Base-by-base conservation (phyloP, 2,329 filamentous ascomycete species). In the Colletotrichum viniferum region DNA sequence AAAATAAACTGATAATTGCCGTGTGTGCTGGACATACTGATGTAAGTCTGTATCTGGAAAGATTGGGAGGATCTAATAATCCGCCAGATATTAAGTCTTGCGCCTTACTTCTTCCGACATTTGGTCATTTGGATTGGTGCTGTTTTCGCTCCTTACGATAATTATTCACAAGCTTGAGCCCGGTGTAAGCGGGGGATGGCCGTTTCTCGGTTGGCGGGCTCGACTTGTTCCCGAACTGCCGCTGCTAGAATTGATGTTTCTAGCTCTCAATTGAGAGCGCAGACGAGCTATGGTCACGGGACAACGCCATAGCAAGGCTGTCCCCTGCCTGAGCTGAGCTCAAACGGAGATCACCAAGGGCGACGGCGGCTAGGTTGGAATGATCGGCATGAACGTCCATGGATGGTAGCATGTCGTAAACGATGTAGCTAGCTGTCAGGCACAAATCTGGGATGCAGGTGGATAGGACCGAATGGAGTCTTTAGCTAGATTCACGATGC, bases 321-420 rank as follows among this genome's bases (percentile, higher is more conserved):
- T 30, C 18, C n/a, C 58, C 5, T 1, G 7, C 13, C 12, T 13
- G 18, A 32, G 12, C 18, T 21, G 28, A 62, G 58, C 58, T 62
- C 14, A 62, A 62, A 21, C 10, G 18, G 30, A 34, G 18, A 21
- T 62, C 30, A 28, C 13, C 7, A 62, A 21, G 30, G n/a, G 28
- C 10, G 28, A 36, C 28, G 4, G 58, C 38, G 38, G 36, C 36
- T 65, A 34, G n/a, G 26, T 16, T 38, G 3, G 9, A 21, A 52
- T 65, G 38, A 65, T 52, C 18, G 62, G 62, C 62, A 65, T 65
- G 62, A 52, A 65, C 62, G 14, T 52, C 38, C 62, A 65, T 65
- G 38, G 62, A 21, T 65, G 36, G 14, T 48, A 16, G 36, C 7
- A 14, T 38, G 8, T 38, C 28, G 18, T 24, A 21, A 38, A 32